Evolutionary conservation across 495 filamentous ascomycete species (phyloP), one percentile per base, ranked within the genome.

Genomic region (Podospora pseudopauciseta): DNA sequence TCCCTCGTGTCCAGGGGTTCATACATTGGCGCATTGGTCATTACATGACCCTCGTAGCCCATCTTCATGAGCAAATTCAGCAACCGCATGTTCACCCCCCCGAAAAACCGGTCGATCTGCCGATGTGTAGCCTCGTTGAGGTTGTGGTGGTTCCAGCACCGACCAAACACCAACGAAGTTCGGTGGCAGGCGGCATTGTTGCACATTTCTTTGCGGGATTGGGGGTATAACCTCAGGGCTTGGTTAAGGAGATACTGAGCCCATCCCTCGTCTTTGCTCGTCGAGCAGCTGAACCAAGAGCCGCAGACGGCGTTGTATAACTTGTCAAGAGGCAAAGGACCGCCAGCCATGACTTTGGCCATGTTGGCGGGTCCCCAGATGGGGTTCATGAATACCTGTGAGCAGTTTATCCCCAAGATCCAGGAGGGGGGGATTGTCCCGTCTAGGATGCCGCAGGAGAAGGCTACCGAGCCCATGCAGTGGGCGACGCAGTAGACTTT

Each of bases 311-410:
- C 34, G 20, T 67, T 70, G 73, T 89, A 89, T 5, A 85, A 49
- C 15, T 70, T 76, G 65, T 87, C 82, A 7, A 83, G 34, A 1
- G 66, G 66, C 60, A 74, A 76, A 3, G 80, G 75, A 4, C 87
- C 67, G 0, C 86, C 84, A 1, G 80, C 77, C 54, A 75, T 73
- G 34, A 83, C 84, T 77, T 91, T 91, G 68, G 84, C 72, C 71
- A 85, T 79, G 73, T 91, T 91, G 69, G 85, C 75, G 5, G 78
- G 79, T 32, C 75, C 78, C 80, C 86, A 90, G 49, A 85, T 79
- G 6, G 88, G 88, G 73, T 89, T 86, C 76, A 88, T 84, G 79
- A 91, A 90, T 1, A 90, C 88, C 39, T 89, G 84, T 49, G 82
- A 86, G 68, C 83, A 84, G 0, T 86, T 88, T 57, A 90, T 78